Base-by-base conservation (phyloP, 2,329 filamentous ascomycete species). In the Sordariomycetes sp. region DNA sequence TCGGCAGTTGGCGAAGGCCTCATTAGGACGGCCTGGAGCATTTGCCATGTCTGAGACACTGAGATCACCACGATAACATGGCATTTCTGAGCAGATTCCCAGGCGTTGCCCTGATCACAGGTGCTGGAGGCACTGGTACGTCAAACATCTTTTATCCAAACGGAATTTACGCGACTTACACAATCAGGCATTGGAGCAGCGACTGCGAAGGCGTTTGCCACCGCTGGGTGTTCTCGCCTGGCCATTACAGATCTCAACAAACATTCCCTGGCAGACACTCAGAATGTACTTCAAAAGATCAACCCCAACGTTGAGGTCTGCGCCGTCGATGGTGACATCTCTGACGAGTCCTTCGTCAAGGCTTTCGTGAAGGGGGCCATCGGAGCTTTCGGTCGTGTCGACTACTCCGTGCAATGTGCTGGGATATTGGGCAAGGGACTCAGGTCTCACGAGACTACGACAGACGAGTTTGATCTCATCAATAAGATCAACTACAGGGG, bases 351-450 rank as follows among this genome's bases (percentile, higher is more conserved):
- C 1, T 72, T 67, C 39, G 58, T 65, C 17, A 48, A 56, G 4
- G 45, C 46, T 0, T 58, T 70, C 14, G 50, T 51, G 16, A 47
- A 41, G 23, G 49, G 55, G 2, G 47, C 56, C 0, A 47, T 48
- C 5, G 41, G 42, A 1, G 41, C 38, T 2, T 70, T 71, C 37
- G 49, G 50, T 0, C 63, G 71, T 7, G 46, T 77, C 4, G 72
- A 77, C 44, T 77, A 76, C 45, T 63, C 63, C 0, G 66, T 75
- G 6, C 70, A 70, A 37, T 74, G 70, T 34, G 72, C 72, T 0
- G 72, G 72, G 0, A 59, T 75, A 4, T 45, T 70, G 4, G 63
- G 65, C 5, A 48, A 53, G 5, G 48, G 55, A 7, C 53, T 59
- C 23, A 54, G 60, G 15, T 64, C 64, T 1, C 44, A 59, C 20